Evolutionary conservation across 805 yeast species (phyloP), one percentile per base, ranked within the genome.

Genomic region (Tetrapisispora pingtungensis): DNA sequence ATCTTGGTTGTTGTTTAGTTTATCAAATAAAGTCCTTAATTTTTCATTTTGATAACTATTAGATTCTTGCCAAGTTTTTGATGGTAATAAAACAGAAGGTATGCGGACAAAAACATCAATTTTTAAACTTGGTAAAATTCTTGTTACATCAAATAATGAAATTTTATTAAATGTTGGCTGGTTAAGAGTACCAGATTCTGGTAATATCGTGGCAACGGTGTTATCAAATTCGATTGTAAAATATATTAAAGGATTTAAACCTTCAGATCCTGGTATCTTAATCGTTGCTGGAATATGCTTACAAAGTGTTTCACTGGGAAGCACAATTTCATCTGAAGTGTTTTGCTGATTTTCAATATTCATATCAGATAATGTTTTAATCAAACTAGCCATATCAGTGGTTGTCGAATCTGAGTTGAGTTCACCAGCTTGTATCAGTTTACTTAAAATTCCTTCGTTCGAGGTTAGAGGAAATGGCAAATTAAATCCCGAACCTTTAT

Each of bases 151-250:
- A 58, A 93, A 93, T 3, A 89, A 79, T 14, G 95, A 84, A 10
- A 87, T 87, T 54, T 84, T 84, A 62, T 88, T 93, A 78, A 95
- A 93, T 15, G 77, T 76, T 1, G 96, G 90, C 45, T 73, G 70
- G 36, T 76, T 75, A 48, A 87, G 78, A 0, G 95, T 77, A 33
- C 96, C 96, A 43, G 84, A 77, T 26, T 80, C 77, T 2, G 97
- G 93, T 53, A 88, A 95, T 41, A 90, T 79, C 14, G 88, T 75
- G 50, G 93, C 82, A 52, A 89, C 93, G 41, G 90, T 87, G 65
- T 93, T 93, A 66, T 93, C 99, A 60, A 88, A 90, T 65, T 93
- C 99, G 37, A 93, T 72, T 1, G 95, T 87, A 56, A 89, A 74
- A 63, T 85, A 86, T 33, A 93, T 73, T 47, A 95, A 72, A 15